A percentile compares a stretch with the other conserved stretches of the same genome.
phyloP scores from a whole-genome alignment of 2,329 filamentous ascomycete genomes.

The Coniochaeta sp. region DNA sequence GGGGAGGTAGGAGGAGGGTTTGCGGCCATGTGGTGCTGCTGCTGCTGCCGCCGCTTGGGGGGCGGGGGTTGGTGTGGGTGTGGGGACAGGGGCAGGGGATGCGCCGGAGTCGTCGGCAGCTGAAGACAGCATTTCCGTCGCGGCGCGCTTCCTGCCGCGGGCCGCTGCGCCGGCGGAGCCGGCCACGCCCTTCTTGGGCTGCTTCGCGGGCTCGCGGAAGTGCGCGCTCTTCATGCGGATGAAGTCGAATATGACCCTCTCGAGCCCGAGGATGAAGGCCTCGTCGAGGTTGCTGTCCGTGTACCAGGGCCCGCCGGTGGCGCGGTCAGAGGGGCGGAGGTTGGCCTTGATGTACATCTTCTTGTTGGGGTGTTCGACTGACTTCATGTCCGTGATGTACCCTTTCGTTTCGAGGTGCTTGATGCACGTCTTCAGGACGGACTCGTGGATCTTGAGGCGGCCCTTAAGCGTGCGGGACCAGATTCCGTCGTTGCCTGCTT shows the following conservation, averaged over 20 bases:
- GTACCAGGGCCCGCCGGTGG: slow-evolving; percentile 86
- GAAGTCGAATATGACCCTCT: slow-evolving; percentile 65
- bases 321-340: slow-evolving; percentile 78
- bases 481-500: slow-evolving; percentile 75
- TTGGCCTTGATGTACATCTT: slow-evolving; percentile 94
- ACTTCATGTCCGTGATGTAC: slow-evolving; percentile 84
- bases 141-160: slow-evolving; percentile 44
- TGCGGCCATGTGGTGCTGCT: slow-evolving; percentile 8
- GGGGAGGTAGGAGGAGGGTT: slow-evolving; percentile 33
- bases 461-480: slow-evolving; percentile 84
- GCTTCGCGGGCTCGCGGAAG: slow-evolving; percentile 30
- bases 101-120: slow-evolving; percentile 24
- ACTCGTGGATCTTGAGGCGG: slow-evolving; percentile 76
- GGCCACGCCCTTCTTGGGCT: slow-evolving; percentile 51
- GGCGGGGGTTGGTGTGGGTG: not conserved
- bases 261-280: slow-evolving; percentile 73
- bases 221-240: slow-evolving; percentile 69
- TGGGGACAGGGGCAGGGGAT: slow-evolving; percentile 12
- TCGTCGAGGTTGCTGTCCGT: slow-evolving; percentile 83
- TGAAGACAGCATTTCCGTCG: slow-evolving; percentile 28
- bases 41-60: not conserved
- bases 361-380: slow-evolving; percentile 80
- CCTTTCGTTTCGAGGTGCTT: slow-evolving; percentile 77
- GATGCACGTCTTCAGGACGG: slow-evolving; percentile 70
- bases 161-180: slow-evolving; percentile 27